phyloP scores from a whole-genome alignment of 2,329 filamentous ascomycete genomes.

The Orbilia brochopaga region DNA sequence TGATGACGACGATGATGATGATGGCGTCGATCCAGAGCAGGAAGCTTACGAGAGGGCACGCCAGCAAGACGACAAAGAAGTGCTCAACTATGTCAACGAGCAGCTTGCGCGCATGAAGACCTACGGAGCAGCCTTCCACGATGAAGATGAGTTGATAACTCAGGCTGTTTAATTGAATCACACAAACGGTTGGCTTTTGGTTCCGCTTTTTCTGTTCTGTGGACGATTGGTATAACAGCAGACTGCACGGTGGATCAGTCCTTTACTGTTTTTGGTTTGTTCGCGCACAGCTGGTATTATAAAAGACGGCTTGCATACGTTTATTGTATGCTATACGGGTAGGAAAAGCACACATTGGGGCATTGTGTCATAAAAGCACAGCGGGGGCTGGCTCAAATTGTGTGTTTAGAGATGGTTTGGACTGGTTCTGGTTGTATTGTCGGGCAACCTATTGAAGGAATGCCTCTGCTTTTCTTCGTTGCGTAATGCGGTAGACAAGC shows the following conservation, averaged over 20 bases:
- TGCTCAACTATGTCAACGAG: conserved; percentile 80
- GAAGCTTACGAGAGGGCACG: conserved; percentile 63
- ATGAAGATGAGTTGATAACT: conserved; percentile 69
- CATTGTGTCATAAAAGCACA: not conserved
- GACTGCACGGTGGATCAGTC: not conserved
- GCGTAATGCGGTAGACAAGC: conserved; percentile 24
- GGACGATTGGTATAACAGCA: conserved; percentile 5
- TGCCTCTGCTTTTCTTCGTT: conserved; percentile 9
- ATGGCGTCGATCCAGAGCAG: conserved; percentile 63
- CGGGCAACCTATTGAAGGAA: conserved; percentile 26
- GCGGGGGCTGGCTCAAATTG: not conserved
- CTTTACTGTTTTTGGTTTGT: conserved; percentile 7
- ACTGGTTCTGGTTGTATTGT: conserved; percentile 13
- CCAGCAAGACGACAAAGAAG: conserved; percentile 70
- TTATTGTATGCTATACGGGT: no score
- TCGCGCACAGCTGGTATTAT: not conserved
- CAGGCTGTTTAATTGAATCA: conserved; percentile 60
- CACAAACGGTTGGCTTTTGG: not conserved
- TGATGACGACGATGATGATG: conserved; percentile 54
- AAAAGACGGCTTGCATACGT: no score
- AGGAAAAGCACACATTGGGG: not conserved
- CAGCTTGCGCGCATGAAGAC: conserved; percentile 76
- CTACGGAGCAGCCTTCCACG: conserved; percentile 61
- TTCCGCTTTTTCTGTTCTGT: not conserved
- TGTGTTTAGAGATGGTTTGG: conserved; percentile 9